Evolutionary conservation across 352 stramenopile species (phyloP), one percentile per base, ranked within the genome.

Genomic region (Saprolegnia diclina): DNA sequence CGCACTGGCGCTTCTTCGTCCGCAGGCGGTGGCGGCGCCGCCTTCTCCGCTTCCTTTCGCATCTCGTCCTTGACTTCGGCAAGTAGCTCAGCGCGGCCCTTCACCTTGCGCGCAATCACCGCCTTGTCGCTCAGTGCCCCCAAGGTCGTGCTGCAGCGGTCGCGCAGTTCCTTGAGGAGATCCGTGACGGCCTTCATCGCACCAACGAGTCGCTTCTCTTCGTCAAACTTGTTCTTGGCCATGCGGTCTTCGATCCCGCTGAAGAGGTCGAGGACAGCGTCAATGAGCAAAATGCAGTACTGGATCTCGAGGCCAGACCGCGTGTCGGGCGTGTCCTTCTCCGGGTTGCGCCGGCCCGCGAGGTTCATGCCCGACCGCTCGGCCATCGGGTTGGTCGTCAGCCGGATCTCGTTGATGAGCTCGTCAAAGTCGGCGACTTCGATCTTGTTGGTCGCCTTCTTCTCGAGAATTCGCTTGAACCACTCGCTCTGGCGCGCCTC

Each of bases 31-130:
- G 61, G 22, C 11, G 65, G 54, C 19, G 63, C 63, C 6, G 42
- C 18, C n/a, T 5, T 45, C 22, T 72, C 79, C 38, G 76, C 67
- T 52, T 83, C 82, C 56, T 73, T 77, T 18, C 76, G 79, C 61
- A 91, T 92, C 74, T 91, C 90, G 46, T 94, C 85, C 77, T 94
- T 94, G 3, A 84, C 85, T 52, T 94, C 83, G 73, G 90, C 91
- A 67, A 92, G 71, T 52, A 94, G 83, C 19, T 92, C 82, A 0
- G 67, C 73, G 45, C 84, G 77, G 14, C 75, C 82, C 75, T 91
- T 91, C 35, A 89, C 54, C 61, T 83, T 80, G 56, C 85, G 85
- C 5, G 65, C 77, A 13, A 77, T 65, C 11, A 79, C 53, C 18
- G 78, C 76, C 78, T 93, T 90, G 37, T 91, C 85, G 64, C 85